These are phyloP conservation scores for Pseudozyma flocculosa DNA, from an alignment of 1,284 basidiomycete species.

Conservation along the genomic window DNA sequence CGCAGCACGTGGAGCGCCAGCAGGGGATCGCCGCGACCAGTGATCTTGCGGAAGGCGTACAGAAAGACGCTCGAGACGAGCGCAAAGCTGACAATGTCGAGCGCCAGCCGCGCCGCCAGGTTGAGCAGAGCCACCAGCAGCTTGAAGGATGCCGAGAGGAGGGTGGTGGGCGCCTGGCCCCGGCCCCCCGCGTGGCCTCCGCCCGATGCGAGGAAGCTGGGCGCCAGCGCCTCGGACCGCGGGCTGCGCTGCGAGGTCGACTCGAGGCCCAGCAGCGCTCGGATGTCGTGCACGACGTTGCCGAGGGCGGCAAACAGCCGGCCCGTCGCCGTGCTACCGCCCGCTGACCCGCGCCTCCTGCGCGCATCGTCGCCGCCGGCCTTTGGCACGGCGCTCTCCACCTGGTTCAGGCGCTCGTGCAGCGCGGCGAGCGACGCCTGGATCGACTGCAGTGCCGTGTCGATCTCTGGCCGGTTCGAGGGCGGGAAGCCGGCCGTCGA, in stretches of 20 bases:
- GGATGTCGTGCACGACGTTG: constrained; percentile 24
- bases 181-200: constrained; percentile 6
- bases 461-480: constrained; percentile 37
- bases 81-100: constrained; percentile 45
- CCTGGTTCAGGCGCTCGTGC: constrained; percentile 71
- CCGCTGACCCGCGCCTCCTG: constrained; percentile 4
- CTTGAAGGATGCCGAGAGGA: constrained; percentile 27
- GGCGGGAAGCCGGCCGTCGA: constrained; percentile 21
- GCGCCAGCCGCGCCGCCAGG: constrained; percentile 38
- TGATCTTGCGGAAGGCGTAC: constrained; percentile 32
- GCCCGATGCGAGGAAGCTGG: constrained; percentile 29
- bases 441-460: constrained; percentile 68
- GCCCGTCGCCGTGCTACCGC: constrained; percentile 3
- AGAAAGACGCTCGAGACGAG: constrained; percentile 40
- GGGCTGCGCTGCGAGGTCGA: constrained; percentile 6
- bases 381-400: constrained; percentile 28
- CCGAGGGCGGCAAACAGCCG: constrained; percentile 18
- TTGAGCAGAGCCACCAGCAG: constrained; percentile 38
- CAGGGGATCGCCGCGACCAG: constrained; percentile 50
- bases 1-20: constrained; percentile 32
- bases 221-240: constrained; percentile 22
- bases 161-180: constrained; percentile 11
- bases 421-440: constrained; percentile 87
- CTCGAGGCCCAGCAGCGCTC: constrained; percentile 22
- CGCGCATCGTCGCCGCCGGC: constrained; percentile 12